A percentile compares a stretch with the other conserved stretches of the same genome.
These are phyloP conservation scores for Candida namnaoensis DNA, from an alignment of 805 yeast genomes.

Conservation along the genomic window DNA sequence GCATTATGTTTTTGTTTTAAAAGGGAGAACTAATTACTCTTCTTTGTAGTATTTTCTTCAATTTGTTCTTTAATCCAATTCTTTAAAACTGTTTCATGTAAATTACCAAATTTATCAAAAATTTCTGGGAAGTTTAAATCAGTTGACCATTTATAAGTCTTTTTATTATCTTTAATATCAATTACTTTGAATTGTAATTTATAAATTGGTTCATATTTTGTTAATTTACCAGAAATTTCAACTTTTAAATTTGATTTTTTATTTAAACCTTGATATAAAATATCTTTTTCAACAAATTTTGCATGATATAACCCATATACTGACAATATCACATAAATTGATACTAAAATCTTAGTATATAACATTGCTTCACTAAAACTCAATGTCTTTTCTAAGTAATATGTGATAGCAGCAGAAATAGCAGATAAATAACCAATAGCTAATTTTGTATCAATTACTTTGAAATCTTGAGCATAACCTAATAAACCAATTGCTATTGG, in stretches of 20 bases:
- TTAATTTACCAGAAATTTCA: conserved; percentile 21
- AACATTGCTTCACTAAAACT: conserved; percentile 31
- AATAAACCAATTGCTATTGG: conserved; percentile 19
- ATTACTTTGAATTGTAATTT: conserved; percentile 25
- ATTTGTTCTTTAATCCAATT: conserved; percentile 27
- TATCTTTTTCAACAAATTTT: conserved; percentile 28
- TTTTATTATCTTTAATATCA: conserved; percentile 6
- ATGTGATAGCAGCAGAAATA: conserved; percentile 38
- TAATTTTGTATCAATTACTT: conserved; percentile 35
- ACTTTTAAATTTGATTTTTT: conserved; percentile 19
- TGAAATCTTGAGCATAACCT: conserved; percentile 34
- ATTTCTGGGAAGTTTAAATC: conserved; percentile 23
- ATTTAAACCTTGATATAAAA: conserved; percentile 34
- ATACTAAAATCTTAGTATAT: conserved; percentile 31
- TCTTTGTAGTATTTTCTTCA: conserved; percentile 25
- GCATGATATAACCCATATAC: conserved; percentile 27
- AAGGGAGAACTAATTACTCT: conserved; percentile 26
- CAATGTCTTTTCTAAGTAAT: conserved; percentile 39
- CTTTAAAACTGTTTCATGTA: conserved; percentile 31
- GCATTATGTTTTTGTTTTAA: too few relatives aligned
- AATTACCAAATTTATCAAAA: conserved; percentile 31
- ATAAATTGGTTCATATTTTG: conserved; percentile 37
- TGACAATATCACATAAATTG: conserved; percentile 30
- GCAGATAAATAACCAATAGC: conserved; percentile 44
- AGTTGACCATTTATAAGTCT: conserved; percentile 7